Conservation (phyloP, 1,139 yeast genomes). For the Geotrichum restrictum region DNA sequence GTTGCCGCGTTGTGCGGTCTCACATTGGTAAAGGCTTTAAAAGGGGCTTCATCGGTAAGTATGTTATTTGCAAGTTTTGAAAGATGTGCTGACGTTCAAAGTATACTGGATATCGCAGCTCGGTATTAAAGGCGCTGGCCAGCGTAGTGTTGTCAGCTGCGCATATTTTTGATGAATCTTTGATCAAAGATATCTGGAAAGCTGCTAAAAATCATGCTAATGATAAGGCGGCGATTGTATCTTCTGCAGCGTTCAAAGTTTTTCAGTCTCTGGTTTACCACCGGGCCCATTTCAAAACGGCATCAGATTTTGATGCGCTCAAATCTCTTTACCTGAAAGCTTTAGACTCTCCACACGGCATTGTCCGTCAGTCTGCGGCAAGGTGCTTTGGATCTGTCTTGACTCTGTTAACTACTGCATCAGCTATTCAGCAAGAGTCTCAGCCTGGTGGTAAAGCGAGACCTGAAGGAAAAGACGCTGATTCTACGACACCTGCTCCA, state of each 20-base stretch:
- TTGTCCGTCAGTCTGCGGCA: slow-evolving; percentile 37
- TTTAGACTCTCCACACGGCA: slow-evolving; percentile 30
- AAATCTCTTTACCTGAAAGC: slow-evolving; percentile 31
- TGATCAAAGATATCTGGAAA: slow-evolving; percentile 38
- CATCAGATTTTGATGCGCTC: slow-evolving; percentile 35
- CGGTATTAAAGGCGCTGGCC: slow-evolving; percentile 31
- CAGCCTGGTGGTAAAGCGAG: slow-evolving; percentile 23
- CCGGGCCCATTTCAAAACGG: slow-evolving; percentile 28
- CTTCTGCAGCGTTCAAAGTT: slow-evolving; percentile 34
- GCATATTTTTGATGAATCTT: slow-evolving; percentile 36
- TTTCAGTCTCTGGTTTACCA: slow-evolving; percentile 26
- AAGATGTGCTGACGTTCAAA: slow-evolving; percentile 5
- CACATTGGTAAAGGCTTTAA: slow-evolving; percentile 32
- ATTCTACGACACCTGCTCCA: slow-evolving; percentile 22
- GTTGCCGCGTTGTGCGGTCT: slow-evolving; percentile 35
- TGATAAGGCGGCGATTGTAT: slow-evolving; percentile 36
- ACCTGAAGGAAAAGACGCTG: slow-evolving; percentile 23
- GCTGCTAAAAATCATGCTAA: slow-evolving; percentile 28
- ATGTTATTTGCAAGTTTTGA: not conserved
- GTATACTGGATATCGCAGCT: slow-evolving; percentile 33
- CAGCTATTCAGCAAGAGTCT: slow-evolving; percentile 27
- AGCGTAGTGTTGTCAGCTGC: slow-evolving; percentile 30
- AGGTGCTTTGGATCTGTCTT: slow-evolving; percentile 32
- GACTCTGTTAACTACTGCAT: slow-evolving; percentile 26
- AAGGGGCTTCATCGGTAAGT: slow-evolving; percentile 30